Evolutionary conservation across 2,329 filamentous ascomycete genomes (phyloP).

Genomic region (Alternaria viburni): DNA sequence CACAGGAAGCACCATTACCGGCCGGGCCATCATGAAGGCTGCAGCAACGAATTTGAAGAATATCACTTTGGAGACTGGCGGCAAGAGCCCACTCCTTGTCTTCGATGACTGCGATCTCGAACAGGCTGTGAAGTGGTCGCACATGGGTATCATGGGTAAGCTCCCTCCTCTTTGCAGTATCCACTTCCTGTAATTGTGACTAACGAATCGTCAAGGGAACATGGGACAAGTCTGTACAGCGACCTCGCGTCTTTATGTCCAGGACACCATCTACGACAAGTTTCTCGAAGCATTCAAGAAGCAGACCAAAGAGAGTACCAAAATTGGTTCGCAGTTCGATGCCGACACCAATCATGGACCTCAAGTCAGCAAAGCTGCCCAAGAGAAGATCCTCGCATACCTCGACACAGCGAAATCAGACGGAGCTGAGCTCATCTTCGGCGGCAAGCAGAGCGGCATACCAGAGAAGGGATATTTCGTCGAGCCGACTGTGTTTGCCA

Average conservation of each 20-base stretch:
- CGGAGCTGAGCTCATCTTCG: slow-evolving; percentile 52
- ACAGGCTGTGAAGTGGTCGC: not conserved
- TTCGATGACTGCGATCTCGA: not conserved
- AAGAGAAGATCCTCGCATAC: not conserved
- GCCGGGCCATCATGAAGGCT: not conserved
- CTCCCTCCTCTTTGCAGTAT: not conserved
- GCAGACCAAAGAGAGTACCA: not conserved
- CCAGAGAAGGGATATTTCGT: not conserved
- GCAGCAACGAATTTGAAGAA: not conserved
- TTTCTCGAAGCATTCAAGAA: not conserved
- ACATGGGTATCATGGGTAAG: not conserved
- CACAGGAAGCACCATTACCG: not conserved
- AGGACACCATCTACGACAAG: not conserved
- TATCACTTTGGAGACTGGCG: not conserved
- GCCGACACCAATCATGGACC: not conserved
- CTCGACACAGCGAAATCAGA: slow-evolving; percentile 53
- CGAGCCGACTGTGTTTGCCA: not conserved
- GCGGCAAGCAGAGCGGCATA: not conserved
- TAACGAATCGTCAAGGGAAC: not conserved
- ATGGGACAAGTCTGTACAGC: not conserved
- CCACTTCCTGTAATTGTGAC: rapidly evolving
- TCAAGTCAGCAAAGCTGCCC: not conserved
- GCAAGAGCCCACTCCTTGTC: not conserved
- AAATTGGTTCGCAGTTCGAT: not conserved
- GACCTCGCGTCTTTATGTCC: not conserved